phyloP scores from a whole-genome alignment of 2,329 filamentous ascomycete genomes.

The Tothia fuscella region DNA sequence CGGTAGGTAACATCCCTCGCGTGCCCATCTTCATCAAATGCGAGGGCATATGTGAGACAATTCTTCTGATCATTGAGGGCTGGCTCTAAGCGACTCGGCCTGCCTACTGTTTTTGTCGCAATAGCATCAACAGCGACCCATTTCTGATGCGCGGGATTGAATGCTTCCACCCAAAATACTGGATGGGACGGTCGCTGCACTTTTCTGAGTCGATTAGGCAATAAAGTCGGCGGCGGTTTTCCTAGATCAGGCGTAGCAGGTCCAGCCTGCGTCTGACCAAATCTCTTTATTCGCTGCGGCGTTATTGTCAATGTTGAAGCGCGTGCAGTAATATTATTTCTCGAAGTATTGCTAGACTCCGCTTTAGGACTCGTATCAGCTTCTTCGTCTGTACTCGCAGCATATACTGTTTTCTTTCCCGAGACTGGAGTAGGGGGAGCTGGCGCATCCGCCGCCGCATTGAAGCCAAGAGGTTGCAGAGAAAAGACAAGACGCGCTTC shows the following conservation, averaged over 20 bases:
- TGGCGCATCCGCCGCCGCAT: slow-evolving; percentile 26
- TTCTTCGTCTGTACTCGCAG: slow-evolving; percentile 16
- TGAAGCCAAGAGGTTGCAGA: slow-evolving; percentile 67
- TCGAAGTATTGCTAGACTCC: not conserved
- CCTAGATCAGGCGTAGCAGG: slow-evolving; percentile 12
- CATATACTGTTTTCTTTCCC: slow-evolving; percentile 23
- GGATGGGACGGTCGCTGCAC: slow-evolving; percentile 59
- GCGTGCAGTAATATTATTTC: not conserved
- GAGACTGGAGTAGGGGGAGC: slow-evolving; percentile 29
- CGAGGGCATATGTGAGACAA: slow-evolving; percentile 69
- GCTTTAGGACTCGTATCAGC: not conserved
- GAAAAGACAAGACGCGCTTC: slow-evolving; percentile 80
- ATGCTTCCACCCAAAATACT: slow-evolving; percentile 88
- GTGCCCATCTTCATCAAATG: slow-evolving; percentile 67
- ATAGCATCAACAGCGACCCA: slow-evolving; percentile 84
- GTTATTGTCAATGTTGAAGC: not conserved
- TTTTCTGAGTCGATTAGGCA: slow-evolving; percentile 13
- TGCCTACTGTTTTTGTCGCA: slow-evolving; percentile 68
- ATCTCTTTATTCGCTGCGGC: not conserved
- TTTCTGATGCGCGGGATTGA: slow-evolving; percentile 75
- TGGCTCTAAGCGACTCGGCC: slow-evolving; percentile 67
- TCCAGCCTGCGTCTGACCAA: slow-evolving; percentile 2
- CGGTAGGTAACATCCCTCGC: slow-evolving; percentile 77
- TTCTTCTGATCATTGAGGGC: slow-evolving; percentile 68
- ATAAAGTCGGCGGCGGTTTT: slow-evolving; percentile 3